These are phyloP conservation scores for Fusarium pseudocircinatum DNA, from an alignment of 2,329 filamentous ascomycete genomes.

Conservation along the genomic window DNA sequence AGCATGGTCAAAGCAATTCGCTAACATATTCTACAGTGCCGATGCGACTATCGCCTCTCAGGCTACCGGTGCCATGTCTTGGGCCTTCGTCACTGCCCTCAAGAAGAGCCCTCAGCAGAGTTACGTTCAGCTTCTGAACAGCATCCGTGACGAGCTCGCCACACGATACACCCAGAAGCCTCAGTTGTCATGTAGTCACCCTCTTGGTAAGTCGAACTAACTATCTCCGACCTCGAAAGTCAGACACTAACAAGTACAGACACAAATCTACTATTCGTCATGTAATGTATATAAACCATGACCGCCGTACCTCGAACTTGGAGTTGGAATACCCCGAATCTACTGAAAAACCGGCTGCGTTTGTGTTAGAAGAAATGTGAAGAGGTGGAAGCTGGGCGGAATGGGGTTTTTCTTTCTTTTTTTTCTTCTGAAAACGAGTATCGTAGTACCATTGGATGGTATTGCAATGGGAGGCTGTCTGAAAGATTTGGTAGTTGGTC, in stretches of 20 bases:
- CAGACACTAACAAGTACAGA: slow-evolving; percentile 53
- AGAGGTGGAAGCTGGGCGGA: not conserved
- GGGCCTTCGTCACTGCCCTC: slow-evolving; percentile 91
- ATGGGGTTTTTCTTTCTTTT: not conserved
- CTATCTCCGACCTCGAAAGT: not conserved
- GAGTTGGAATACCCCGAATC: slow-evolving; percentile 17
- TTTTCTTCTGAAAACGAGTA: not conserved
- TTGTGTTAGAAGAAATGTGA: not conserved
- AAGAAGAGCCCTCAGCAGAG: slow-evolving; percentile 98
- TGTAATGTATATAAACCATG: slow-evolving; percentile 54
- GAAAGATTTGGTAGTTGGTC: slow-evolving; percentile 9
- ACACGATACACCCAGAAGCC: slow-evolving; percentile 94
- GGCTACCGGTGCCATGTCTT: slow-evolving; percentile 98
- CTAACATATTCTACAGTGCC: slow-evolving; percentile 64
- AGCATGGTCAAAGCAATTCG: not conserved
- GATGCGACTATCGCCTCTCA: slow-evolving; percentile 92
- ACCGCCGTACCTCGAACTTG: slow-evolving; percentile 20
- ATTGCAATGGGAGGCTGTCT: slow-evolving; percentile 28
- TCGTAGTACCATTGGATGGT: slow-evolving; percentile 1
- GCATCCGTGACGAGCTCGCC: slow-evolving; percentile 90
- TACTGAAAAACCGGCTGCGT: not conserved
- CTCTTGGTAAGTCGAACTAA: slow-evolving; percentile 74
- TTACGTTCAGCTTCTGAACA: slow-evolving; percentile 96
- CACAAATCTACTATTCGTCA: slow-evolving; percentile 70
- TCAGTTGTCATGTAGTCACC: slow-evolving; percentile 96